Evolutionary conservation across 352 stramenopile genomes (phyloP).

Genomic region (Pythium oligandrum): DNA sequence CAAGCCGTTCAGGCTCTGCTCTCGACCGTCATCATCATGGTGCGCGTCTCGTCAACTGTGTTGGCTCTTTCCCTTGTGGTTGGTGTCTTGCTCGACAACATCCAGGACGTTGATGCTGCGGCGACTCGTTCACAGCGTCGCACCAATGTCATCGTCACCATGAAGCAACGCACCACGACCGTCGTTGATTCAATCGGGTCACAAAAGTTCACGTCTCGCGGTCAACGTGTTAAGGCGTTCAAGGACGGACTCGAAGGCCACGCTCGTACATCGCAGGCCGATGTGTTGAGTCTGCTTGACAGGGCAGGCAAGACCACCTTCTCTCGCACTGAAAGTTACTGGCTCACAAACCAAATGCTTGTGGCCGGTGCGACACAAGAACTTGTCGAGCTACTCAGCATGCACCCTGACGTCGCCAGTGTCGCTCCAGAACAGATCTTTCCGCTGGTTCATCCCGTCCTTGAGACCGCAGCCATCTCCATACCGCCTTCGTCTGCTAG

Average conservation of each 20-base stretch:
- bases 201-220: conserved; percentile 9
- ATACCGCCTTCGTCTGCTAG: not conserved
- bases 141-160: conserved; percentile 26
- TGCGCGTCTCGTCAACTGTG: conserved; percentile 9
- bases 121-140: not conserved
- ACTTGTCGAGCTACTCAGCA: conserved; percentile 19
- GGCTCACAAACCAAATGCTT: conserved; percentile 25
- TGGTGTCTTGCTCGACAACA: too few relatives aligned
- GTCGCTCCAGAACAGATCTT: conserved; percentile 14
- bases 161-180: conserved; percentile 12
- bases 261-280: conserved; percentile 3
- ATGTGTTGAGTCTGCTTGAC: conserved; percentile 4
- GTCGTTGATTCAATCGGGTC: conserved; percentile 13
- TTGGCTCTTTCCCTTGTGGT: conserved; percentile 3
- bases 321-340: conserved; percentile 13
- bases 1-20: too few relatives aligned
- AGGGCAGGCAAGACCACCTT: conserved; percentile 14
- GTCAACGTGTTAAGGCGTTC: conserved; percentile 7
- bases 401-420: conserved; percentile 6
- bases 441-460: not conserved
- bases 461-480: not conserved
- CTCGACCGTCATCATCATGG: conserved; percentile 6
- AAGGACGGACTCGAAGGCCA: conserved; percentile 3
- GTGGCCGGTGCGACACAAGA: conserved; percentile 18
- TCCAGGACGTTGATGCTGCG: conserved; percentile 1